Percentiles rank a stretch among this genome's conserved stretches.
Evolutionary conservation across 176 grass and related monocot genomes (phyloP).

Genomic region (Carex parvula): DNA sequence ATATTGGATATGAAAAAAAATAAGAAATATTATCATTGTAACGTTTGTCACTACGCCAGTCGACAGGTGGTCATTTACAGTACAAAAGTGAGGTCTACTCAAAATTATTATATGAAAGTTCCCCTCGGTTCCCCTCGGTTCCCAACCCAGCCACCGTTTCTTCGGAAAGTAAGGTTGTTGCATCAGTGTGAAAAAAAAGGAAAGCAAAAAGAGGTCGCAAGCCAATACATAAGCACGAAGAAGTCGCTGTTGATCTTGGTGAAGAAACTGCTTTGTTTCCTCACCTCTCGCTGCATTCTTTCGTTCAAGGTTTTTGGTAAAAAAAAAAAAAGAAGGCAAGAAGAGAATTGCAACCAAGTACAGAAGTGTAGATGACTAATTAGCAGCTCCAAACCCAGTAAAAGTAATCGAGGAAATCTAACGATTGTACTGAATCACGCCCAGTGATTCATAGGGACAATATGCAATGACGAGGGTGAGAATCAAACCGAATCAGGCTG

Average conservation of each 20-base stretch:
- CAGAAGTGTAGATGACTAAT: not conserved
- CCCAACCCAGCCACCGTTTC: not conserved
- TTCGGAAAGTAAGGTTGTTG: not conserved
- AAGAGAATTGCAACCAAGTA: not conserved
- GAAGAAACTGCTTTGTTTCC: not conserved
- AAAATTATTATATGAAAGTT: not conserved
- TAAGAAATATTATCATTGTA: not conserved
- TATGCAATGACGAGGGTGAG: not conserved
- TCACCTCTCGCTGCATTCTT: not conserved
- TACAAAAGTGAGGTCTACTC: not conserved
- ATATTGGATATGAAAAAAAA: not conserved
- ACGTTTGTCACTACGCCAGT: not conserved
- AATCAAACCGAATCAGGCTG: not conserved
- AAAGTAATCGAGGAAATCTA: not conserved
- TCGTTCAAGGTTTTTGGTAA: not conserved
- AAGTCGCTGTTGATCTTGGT: not conserved
- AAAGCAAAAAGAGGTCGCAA: not conserved
- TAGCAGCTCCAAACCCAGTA: not conserved
- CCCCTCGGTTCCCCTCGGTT: not conserved
- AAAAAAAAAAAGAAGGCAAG: not conserved
- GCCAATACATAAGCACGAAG: not conserved
- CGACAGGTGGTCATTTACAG: not conserved
- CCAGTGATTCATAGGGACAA: not conserved
- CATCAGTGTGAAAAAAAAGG: not conserved
- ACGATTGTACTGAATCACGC: not conserved